A percentile compares a stretch with the other conserved stretches of the same genome.
These are phyloP conservation scores for Pinus albicaulis DNA, from an alignment of 75 land plant genomes.

Conservation along the genomic window DNA sequence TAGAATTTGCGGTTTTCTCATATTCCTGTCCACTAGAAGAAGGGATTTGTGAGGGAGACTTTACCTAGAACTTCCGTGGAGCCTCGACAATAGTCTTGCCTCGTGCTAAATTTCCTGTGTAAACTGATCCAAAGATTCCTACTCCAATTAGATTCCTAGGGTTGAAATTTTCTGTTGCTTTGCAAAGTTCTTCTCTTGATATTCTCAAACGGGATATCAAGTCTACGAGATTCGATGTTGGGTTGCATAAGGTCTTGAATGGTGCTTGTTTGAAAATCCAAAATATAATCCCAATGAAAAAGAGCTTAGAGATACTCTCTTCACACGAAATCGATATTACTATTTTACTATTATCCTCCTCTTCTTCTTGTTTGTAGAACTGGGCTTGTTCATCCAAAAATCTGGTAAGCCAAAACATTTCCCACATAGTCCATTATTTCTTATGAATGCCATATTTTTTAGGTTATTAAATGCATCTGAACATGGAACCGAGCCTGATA, in stretches of 20 bases:
- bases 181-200: not conserved
- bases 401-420: constrained; percentile 16
- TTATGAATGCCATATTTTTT: too few species aligned
- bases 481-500: constrained; percentile 63
- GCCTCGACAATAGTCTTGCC: constrained; percentile 27
- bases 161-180: constrained; percentile 21
- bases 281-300: not conserved
- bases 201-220: not conserved
- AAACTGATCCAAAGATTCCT: constrained; percentile 48
- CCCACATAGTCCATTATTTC: constrained; percentile 61
- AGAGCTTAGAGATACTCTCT: not conserved
- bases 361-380: too few species aligned
- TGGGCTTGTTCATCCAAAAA: not conserved
- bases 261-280: too few species aligned
- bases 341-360: not conserved
- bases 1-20: too few species aligned
- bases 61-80: too few species aligned
- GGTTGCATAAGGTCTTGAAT: too few species aligned
- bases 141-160: constrained; percentile 37
- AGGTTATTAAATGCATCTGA: constrained; percentile 24
- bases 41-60: too few species aligned
- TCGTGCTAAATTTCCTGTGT: constrained; percentile 17
- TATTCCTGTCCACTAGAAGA: too few species aligned
- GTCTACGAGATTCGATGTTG: not conserved
- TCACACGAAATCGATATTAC: too few species aligned